These are phyloP conservation scores for Cyclotella baltica DNA, from an alignment of 108 stramenopile species.

Conservation along the genomic window DNA sequence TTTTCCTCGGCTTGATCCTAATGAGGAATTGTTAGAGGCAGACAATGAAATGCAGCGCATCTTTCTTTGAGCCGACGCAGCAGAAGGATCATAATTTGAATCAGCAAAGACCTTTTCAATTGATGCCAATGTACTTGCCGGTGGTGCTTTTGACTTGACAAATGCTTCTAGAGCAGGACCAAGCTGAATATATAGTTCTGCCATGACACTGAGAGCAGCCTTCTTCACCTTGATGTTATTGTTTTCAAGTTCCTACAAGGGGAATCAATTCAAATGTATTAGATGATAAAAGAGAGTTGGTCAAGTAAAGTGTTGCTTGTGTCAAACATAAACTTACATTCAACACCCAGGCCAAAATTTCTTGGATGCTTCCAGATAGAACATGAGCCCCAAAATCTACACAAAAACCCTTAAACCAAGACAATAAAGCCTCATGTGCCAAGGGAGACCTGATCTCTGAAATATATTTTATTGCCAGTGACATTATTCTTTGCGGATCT, in stretches of 20 bases:
- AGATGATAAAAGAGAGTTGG: not conserved
- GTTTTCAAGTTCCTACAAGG: constrained; percentile 52
- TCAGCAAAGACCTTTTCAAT: constrained; percentile 64
- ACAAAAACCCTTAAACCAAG: constrained; percentile 63
- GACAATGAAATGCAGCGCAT: constrained; percentile 50
- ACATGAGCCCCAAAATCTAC: constrained; percentile 75
- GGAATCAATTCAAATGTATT: not conserved
- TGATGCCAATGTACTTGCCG: constrained; percentile 35
- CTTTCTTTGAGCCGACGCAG: constrained; percentile 32
- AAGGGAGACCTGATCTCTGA: constrained; percentile 72
- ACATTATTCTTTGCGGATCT: constrained; percentile 57
- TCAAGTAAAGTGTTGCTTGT: not conserved
- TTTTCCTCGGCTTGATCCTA: not conserved
- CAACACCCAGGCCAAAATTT: constrained; percentile 60
- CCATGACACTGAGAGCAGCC: constrained; percentile 64
- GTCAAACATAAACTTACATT: constrained; percentile 40
- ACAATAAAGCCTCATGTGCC: constrained; percentile 73
- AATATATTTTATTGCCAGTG: constrained; percentile 36
- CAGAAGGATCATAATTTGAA: constrained; percentile 57
- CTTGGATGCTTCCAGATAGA: constrained; percentile 57
- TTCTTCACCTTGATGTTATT: constrained; percentile 82
- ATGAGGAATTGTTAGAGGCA: constrained; percentile 3
- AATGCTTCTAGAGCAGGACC: constrained; percentile 74
- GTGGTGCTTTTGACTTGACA: constrained; percentile 49
- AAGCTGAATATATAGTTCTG: constrained; percentile 72